Evolutionary conservation across 768 basidiomycete genomes (phyloP), one percentile per base, ranked within the genome.

Genomic region (Boletus vermiculosoides): DNA sequence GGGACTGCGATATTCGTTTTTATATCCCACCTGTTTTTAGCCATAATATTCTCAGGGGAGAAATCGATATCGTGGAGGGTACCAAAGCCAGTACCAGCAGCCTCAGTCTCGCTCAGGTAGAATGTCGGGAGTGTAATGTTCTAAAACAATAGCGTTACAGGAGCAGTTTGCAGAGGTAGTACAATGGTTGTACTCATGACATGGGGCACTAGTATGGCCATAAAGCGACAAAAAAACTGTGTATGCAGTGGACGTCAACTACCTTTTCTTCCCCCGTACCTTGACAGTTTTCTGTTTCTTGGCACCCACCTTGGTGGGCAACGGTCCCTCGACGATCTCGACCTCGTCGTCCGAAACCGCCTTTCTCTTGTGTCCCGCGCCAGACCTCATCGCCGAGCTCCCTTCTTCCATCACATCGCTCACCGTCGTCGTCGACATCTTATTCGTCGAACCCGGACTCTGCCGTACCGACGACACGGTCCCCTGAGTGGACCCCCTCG

Each of bases 321-420:
- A 58, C 11, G 82, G 75, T 0, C 79, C 82, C 39, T 83, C 80
- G 4, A 82, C 64, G 54, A 81, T 77, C 55, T 83, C 81, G 16
- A 82, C 68, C 25, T 86, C 85, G 56, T 85, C 83, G 46, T 85
- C 84, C 51, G 79, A 79, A 23, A 59, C 54, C 5, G 76, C 73
- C 68, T 83, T 87, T 22, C 88, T 77, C 68, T 89, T 90, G 12
- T 16, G 46, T 18, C 57, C 45, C 34, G 36, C 42, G 3, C 44
- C 25, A 45, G 54, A 18, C 18, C 56, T 51, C 25, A 40, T 16
- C 15, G 45, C 25, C 48, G 50, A 15, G 12, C 34, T 74, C 48
- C 79, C 81, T 30, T 77, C 72, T 30, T 83, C 81, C 45, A 76
- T 71, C 15, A 65, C 55, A 45, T 83, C 82, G 49, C 76, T 75